phyloP scores from a whole-genome alignment of 352 stramenopile species.

The Phytophthora aleatoria region DNA sequence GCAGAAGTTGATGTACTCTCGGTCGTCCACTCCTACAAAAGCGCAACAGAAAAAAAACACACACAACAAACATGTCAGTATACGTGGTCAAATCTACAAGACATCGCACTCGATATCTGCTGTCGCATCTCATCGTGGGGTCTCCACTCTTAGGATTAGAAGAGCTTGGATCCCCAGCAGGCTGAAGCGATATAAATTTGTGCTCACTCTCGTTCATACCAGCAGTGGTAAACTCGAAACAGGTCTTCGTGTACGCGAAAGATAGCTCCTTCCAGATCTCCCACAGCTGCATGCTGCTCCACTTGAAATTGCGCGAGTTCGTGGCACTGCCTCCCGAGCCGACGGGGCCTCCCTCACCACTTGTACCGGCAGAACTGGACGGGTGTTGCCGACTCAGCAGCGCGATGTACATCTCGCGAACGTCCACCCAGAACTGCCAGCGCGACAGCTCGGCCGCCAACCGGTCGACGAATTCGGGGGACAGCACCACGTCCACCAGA shows the following conservation, averaged over 20 bases:
- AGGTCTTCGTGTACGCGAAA: conserved; percentile 84
- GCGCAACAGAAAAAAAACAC: conserved; percentile 7
- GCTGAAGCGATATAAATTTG: conserved; percentile 36
- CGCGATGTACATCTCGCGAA: conserved; percentile 77
- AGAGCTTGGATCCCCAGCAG: conserved; percentile 28
- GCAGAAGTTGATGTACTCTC: conserved; percentile 83
- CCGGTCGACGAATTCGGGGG: conserved; percentile 71
- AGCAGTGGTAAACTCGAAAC: conserved; percentile 82
- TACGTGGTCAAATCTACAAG: neutral
- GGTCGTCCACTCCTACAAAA: conserved; percentile 68
- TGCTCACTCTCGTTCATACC: conserved; percentile 83
- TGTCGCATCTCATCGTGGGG: conserved; percentile 22
- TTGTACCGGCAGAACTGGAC: conserved; percentile 14
- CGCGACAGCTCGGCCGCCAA: conserved; percentile 66
- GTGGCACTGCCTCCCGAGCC: conserved; percentile 36
- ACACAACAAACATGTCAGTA: conserved; percentile 32
- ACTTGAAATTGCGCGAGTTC: conserved; percentile 70
- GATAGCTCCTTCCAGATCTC: conserved; percentile 86
- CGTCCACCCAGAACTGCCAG: conserved; percentile 83
- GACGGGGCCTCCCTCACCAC: conserved; percentile 21
- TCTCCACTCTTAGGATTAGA: conserved; percentile 11
- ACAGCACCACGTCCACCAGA: conserved; percentile 77
- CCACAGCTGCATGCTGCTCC: conserved; percentile 84
- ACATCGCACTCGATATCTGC: conserved; percentile 12
- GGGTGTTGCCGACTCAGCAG: conserved; percentile 45